Evolutionary conservation across 495 filamentous ascomycete genomes (phyloP), one percentile per base, ranked within the genome.

Genomic region (Neohortaea acidophila): DNA sequence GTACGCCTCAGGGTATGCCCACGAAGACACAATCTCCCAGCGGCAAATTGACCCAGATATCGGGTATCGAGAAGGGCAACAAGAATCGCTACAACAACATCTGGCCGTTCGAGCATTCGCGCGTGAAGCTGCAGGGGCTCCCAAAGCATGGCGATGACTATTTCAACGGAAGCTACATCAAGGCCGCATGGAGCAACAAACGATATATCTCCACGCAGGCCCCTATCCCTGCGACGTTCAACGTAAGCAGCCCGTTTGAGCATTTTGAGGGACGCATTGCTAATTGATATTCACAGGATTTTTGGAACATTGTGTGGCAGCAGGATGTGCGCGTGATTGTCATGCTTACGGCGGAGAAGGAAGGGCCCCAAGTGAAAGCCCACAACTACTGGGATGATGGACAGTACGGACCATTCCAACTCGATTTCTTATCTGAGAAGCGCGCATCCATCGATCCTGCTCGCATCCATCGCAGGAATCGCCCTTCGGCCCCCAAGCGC

Each of bases 31-130:
- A 24, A 14, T 12, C n/a, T 14, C 18, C 11, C 6, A 31, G 30
- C 7, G 39, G 28, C 11, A 36, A 38, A n/a, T 62, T 51, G 42
- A 66, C 67, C 39, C 70, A 59, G 44, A 72, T 97, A 36, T 89
- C 84, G 2, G 89, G 89, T 3, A 81, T 97, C 38, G 89, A 97
- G 53, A 84, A 94, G 52, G 89, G 89, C 21, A 71, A 67, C 2
- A 96, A 96, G 59, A 97, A 97, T 51, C 68, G 89, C 14, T 97
- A 97, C 57, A 96, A 94, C 58, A 89, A 94, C 49, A 96, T 96
- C 27, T 81, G 91, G 59, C 89, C 89, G 4, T 97, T 91, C 51
- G 89, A 97, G 54, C 89, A 97, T 58, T 73, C 85, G 4, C 64
- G 89, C 34, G 89, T 97, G 29, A 81, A 70, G 39, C 65, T 97